Conservation (phyloP, 83 land plant genomes). For the Diphasiastrum complanatum region DNA sequence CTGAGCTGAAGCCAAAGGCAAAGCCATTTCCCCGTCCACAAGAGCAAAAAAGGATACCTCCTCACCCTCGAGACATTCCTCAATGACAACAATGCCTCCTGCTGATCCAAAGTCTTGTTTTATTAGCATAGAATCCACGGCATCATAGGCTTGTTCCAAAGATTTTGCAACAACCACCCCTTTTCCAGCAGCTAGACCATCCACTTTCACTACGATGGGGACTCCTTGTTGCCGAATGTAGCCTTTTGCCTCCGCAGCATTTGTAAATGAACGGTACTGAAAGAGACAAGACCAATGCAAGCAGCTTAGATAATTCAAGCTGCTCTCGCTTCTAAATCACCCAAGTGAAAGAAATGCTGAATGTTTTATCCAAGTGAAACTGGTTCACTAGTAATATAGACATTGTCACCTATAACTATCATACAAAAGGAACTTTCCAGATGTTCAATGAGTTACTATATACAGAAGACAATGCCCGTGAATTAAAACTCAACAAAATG, state of each 20-base stretch:
- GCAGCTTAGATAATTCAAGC: not conserved
- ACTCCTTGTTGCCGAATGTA: constrained; percentile 80
- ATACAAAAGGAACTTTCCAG: too few species aligned
- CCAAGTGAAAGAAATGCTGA: too few species aligned
- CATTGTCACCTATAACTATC: too few species aligned
- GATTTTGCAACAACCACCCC: constrained; percentile 85
- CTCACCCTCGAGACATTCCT: constrained; percentile 92
- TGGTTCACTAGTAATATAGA: too few species aligned
- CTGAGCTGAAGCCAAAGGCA: constrained; percentile 90
- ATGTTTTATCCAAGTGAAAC: too few species aligned
- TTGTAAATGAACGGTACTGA: constrained; percentile 77
- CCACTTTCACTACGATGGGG: constrained; percentile 92
- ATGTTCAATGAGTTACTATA: too few species aligned
- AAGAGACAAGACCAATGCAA: constrained; percentile 3
- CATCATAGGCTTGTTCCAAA: constrained; percentile 73
- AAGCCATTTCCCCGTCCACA: constrained; percentile 87
- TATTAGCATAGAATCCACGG: constrained; percentile 78
- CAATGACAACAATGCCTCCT: constrained; percentile 69
- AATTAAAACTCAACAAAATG: too few species aligned
- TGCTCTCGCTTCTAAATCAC: not conserved
- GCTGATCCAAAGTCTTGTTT: constrained; percentile 68
- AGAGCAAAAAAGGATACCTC: constrained; percentile 94
- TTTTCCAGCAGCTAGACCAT: constrained; percentile 97
- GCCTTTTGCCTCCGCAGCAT: constrained; percentile 57
- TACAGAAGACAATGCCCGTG: too few species aligned